Evolutionary conservation across 2,329 filamentous ascomycete genomes (phyloP), one percentile per base, ranked within the genome.

Genomic region (Aspergillus sp.): DNA sequence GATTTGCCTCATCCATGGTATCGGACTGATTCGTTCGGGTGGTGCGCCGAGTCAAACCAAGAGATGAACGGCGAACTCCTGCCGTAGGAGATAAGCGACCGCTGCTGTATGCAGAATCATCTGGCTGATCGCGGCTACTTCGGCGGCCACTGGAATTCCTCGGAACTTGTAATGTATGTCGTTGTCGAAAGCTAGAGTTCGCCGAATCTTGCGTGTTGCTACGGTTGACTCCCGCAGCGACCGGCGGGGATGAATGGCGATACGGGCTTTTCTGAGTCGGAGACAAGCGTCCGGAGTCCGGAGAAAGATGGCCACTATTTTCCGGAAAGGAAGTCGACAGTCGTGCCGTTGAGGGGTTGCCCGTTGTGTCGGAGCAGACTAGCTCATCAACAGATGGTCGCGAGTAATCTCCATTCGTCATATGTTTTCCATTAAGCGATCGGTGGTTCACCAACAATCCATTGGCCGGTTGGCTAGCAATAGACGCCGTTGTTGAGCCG

Each of bases 21-120:
- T 98, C 93, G 2, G 91, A 95, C 68, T 93, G 87, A 69, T 96
- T 85, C 6, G 91, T 96, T 61, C 91, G 85, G 23, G 93, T 97
- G 60, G 88, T 87, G 61, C 91, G 85, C 69, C 93, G 85, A 53
- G 84, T 90, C 54, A 98, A 79, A 63, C 85, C 93, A 61, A 96
- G 81, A n/a, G 95, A 99, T 8, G 89, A 87, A 65, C 93, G 84
- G 67, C 93, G 87, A 52, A 82, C 81, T 19, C 83, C 79, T 2
- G 84, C 82, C 25, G 83, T 84, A 4, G 86, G 92, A 21, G 93
- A 96, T 72, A 96, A 93, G 56, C 93, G 87, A 47, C 93, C 93
- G 65, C 84, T 93, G 9, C 87, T 82, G 43, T 66, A 71, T 44
- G 86, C 86, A 14, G 85, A 82, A 75, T 81, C 82, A 65, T 93